Percentiles rank a stretch among this genome's conserved stretches.
Conservation (phyloP, 306 rosid species). For the Trifolium dubium region DNA sequence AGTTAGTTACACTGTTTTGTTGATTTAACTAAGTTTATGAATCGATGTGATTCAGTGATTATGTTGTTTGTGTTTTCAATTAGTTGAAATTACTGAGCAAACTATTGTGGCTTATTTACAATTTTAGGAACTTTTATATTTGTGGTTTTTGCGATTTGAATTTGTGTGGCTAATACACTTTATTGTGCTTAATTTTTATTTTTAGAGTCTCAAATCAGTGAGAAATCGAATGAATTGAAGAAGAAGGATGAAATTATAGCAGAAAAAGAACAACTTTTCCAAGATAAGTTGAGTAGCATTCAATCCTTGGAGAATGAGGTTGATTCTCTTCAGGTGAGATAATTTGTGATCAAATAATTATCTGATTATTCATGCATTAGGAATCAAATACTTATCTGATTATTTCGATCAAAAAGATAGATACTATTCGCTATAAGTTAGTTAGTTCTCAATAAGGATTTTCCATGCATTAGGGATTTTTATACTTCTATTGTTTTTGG, state of each 20-base stretch:
- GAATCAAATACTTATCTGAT: not conserved
- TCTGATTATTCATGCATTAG: not conserved
- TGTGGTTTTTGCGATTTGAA: conserved; percentile 2
- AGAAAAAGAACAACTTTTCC: conserved; percentile 62
- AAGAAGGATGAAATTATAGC: conserved; percentile 63
- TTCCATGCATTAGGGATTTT: too few relatives aligned
- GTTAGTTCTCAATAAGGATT: too few relatives aligned
- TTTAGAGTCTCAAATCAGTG: conserved; percentile 67
- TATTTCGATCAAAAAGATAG: not conserved
- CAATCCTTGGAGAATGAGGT: conserved; percentile 67
- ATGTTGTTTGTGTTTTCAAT: not conserved
- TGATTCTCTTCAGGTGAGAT: conserved; percentile 77
- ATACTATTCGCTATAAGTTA: not conserved
- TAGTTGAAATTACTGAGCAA: conserved; percentile 15
- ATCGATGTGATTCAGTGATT: not conserved
- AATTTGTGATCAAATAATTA: not conserved
- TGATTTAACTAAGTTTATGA: not conserved
- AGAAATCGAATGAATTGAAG: conserved; percentile 60
- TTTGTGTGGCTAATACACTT: conserved; percentile 41
- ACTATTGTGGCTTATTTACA: not conserved
- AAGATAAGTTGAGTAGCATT: conserved; percentile 56
- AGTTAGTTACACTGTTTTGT: not conserved
- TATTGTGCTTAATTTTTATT: conserved; percentile 22
- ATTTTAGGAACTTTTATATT: conserved; percentile 14
- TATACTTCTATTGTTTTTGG: not conserved